A percentile compares a stretch with the other conserved stretches of the same genome.
Evolutionary conservation across 2,329 filamentous ascomycete genomes (phyloP).

Genomic region (Colletotrichum noveboracense): DNA sequence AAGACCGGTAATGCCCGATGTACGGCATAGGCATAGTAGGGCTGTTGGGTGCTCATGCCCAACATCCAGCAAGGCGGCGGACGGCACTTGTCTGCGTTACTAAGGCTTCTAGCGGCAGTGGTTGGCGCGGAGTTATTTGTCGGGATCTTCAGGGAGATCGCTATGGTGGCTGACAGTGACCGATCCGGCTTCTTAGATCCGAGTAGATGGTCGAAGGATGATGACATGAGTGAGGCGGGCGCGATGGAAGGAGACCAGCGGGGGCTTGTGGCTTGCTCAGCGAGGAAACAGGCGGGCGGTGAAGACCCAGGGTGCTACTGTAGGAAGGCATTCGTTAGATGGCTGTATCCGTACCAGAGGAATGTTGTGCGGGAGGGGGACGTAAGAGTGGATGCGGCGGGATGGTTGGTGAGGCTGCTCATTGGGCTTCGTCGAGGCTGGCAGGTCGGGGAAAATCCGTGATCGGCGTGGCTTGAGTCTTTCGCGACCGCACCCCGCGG

Average conservation of each 20-base stretch:
- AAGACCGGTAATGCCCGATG: neutral
- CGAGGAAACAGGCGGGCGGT: neutral
- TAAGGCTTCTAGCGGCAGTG: slow-evolving; percentile 1
- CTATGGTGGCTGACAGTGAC: neutral
- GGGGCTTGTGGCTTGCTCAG: neutral
- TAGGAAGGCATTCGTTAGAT: neutral
- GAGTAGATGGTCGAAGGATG: neutral
- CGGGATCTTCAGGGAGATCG: neutral
- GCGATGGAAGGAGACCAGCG: neutral
- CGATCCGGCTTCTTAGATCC: slow-evolving; percentile 1
- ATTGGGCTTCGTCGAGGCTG: slow-evolving; percentile 2
- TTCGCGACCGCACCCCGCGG: neutral
- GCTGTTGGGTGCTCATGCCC: neutral
- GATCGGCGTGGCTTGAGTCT: slow-evolving; percentile 1
- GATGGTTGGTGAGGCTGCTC: slow-evolving; percentile 5
- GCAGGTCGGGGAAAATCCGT: neutral
- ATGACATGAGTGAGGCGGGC: slow-evolving; percentile 6
- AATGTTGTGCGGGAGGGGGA: neutral
- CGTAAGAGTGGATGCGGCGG: neutral
- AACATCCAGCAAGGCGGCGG: neutral
- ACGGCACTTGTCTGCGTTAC: neutral
- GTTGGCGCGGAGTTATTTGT: neutral
- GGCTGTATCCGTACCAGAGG: neutral
- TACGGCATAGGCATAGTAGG: neutral
- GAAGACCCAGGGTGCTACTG: neutral